Conservation (phyloP, 2,329 filamentous ascomycete species). For the Trichoderma atrobrunneum region DNA sequence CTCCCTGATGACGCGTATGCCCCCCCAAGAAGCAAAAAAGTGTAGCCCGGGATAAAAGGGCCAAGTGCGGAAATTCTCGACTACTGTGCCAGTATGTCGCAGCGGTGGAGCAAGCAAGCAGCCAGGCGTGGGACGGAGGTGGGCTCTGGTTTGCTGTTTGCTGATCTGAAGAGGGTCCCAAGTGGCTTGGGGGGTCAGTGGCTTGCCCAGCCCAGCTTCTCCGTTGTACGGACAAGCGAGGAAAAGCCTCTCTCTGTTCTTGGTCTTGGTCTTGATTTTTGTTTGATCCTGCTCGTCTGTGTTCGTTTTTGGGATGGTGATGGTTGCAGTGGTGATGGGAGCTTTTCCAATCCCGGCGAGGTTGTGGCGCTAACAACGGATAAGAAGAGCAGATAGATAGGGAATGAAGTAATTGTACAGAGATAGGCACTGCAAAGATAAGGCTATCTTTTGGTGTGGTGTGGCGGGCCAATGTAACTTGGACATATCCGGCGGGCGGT, state of each 20-base stretch:
- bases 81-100: neutral
- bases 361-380: neutral
- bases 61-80: neutral
- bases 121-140: neutral
- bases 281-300: neutral
- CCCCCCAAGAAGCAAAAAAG: neutral
- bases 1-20: constrained; percentile 15
- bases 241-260: neutral
- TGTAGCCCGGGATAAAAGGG: neutral
- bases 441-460: constrained; percentile 3
- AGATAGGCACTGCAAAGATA: neutral
- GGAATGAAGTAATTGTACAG: neutral
- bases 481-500: neutral
- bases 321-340: neutral
- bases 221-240: neutral
- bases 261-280: neutral
- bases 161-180: neutral
- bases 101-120: neutral
- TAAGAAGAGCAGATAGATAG: neutral
- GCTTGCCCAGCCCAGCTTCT: constrained; percentile 2
- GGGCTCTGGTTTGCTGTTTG: constrained; percentile 9
- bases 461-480: neutral
- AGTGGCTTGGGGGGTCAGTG: neutral
- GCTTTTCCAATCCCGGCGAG: neutral
- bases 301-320: neutral